Evolutionary conservation across 2,329 filamentous ascomycete genomes (phyloP).

Genomic region (Colletotrichum melonis): DNA sequence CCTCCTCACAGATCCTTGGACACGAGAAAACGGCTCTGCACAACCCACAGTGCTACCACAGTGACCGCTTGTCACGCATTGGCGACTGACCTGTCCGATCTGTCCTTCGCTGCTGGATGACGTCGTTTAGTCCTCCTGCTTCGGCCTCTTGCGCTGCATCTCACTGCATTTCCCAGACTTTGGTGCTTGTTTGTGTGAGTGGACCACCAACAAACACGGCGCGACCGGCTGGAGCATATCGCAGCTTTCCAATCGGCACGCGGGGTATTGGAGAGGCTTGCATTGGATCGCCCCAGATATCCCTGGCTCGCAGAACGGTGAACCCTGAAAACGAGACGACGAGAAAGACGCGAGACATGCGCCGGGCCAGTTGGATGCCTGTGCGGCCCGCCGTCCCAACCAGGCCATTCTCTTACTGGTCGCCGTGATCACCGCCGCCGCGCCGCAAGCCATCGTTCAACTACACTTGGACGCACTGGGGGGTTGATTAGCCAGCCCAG

Average conservation of each 20-base stretch:
- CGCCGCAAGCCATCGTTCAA: slow-evolving; percentile 32
- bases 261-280: slow-evolving; percentile 35
- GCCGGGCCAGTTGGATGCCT: slow-evolving; percentile 33
- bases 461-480: slow-evolving; percentile 23
- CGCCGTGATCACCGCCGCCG: slow-evolving; percentile 26
- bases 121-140: slow-evolving; percentile 20
- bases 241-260: slow-evolving; percentile 33
- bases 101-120: slow-evolving; percentile 22
- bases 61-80: neutral
- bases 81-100: neutral
- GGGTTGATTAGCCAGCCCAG: neutral
- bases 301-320: slow-evolving; percentile 33
- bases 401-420: slow-evolving; percentile 32
- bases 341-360: slow-evolving; percentile 29
- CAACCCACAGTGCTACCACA: neutral
- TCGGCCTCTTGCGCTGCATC: slow-evolving; percentile 12
- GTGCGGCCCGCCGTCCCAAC: slow-evolving; percentile 31
- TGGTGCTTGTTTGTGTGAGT: slow-evolving; percentile 29
- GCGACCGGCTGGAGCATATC: slow-evolving; percentile 21
- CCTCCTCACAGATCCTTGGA: neutral
- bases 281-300: slow-evolving; percentile 34
- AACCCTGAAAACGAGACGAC: slow-evolving; percentile 37
- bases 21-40: neutral
- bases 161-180: slow-evolving; percentile 14
- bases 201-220: slow-evolving; percentile 15